Base-by-base conservation (phyloP, 2,329 filamentous ascomycete species). In the Byssothecium circinans region DNA sequence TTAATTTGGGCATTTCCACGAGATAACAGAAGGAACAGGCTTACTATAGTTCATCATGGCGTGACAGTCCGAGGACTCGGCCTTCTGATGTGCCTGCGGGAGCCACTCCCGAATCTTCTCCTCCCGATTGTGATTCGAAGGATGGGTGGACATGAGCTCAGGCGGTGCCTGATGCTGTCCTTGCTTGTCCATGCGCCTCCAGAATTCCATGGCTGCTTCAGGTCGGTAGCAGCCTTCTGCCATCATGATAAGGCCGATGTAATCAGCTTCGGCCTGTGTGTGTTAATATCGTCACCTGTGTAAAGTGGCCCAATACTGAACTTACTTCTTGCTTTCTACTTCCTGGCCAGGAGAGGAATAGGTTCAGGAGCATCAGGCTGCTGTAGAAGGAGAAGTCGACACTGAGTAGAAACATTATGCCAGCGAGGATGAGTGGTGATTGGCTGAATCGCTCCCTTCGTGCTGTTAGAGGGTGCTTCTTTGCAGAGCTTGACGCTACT, bases 221-320 rank as follows among this genome's bases (percentile, higher is more conserved):
- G 88, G 88, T 52, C 89, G 78, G 64, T 87, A 91, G 72, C 88
- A 91, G 20, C 85, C 86, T 71, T 89, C 82, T 0, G 87, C 83
- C 86, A 91, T 91, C 79, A 91, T 87, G 79, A 91, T 83, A 27
- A 91, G 70, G 0, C 88, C 88, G 39, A 91, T 89, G 60, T 88
- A 89, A 62, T 92, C 88, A 0, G 88, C 88, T 73, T 92, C 88
- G 40, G 78, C 82, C 75, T 88, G 37, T 29, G 5, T 25, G 23
- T 6, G 10, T 25, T 5, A 25, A 10, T 25, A 25, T 25, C 10
- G 23, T n/a, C n/a, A n/a, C n/a, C n/a, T n/a, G n/a, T n/a, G n/a
- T n/a, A n/a, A n/a, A n/a, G n/a, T n/a, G n/a, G n/a, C n/a, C n/a
- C n/a, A n/a, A n/a, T n/a, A n/a, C n/a, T n/a, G n/a, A n/a, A n/a